Percentiles rank a stretch among this genome's conserved stretches.
Evolutionary conservation across 176 grass and related monocot species (phyloP).

Genomic region (Hyparrhenia diplandra): DNA sequence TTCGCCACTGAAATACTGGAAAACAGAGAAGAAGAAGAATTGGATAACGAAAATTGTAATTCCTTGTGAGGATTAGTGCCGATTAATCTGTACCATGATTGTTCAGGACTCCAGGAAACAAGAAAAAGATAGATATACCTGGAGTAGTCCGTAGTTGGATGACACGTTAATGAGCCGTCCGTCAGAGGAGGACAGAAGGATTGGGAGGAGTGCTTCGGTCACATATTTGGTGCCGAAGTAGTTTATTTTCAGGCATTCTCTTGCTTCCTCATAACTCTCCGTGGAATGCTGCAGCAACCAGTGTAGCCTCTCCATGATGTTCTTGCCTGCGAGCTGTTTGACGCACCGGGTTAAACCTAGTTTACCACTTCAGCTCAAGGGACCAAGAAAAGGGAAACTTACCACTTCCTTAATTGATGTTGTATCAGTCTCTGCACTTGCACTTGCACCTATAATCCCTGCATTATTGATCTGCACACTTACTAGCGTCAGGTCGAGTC

Average conservation of each 20-base stretch:
- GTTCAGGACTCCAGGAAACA: neutral
- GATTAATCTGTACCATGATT: neutral
- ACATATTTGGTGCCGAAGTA: conserved; percentile 55
- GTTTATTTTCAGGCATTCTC: conserved; percentile 63
- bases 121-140: conserved; percentile 13
- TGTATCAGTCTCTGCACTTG: conserved; percentile 16
- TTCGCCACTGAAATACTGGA: conserved; percentile 39
- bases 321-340: conserved; percentile 4
- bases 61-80: neutral
- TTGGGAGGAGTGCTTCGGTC: conserved; percentile 49
- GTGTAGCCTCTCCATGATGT: neutral
- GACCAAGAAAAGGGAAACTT: neutral
- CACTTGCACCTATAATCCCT: conserved; percentile 28
- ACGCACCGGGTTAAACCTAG: neutral
- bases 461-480: conserved; percentile 42
- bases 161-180: conserved; percentile 61
- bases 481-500: neutral
- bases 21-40: neutral
- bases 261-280: conserved; percentile 49
- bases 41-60: neutral
- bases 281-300: conserved; percentile 31
- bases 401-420: conserved; percentile 20
- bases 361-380: neutral
- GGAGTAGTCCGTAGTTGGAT: conserved; percentile 42
- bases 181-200: conserved; percentile 39